Evolutionary conservation across 805 yeast genomes (phyloP), one percentile per base, ranked within the genome.

Genomic region (Saturnispora quitensis): DNA sequence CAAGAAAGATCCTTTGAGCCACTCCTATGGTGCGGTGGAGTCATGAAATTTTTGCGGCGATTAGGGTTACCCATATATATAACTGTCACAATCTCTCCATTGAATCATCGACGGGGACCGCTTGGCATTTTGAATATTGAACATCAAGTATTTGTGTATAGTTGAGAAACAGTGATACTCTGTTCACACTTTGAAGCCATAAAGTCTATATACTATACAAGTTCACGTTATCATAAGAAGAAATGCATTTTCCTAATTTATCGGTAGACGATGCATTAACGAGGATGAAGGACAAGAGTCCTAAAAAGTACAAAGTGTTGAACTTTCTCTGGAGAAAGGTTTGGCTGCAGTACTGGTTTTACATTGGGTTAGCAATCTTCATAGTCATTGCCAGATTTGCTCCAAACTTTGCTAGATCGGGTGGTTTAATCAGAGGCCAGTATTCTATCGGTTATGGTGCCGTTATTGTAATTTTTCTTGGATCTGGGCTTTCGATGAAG

Each of bases 391-490:
- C 96, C 0, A 76, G 82, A 58, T 79, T 80, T 61, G 87, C 80
- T 55, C 96, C 97, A 1, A 74, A 81, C 42, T 88, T 89, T 67
- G 96, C 95, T 1, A 76, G 88, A 52, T 86, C 81, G 57, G 91
- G 88, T 15, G 97, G 96, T 2, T 71, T 81, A 15, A 78, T 89
- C 36, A 72, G 76, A 55, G 90, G 83, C 5, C 80, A 89, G 63
- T 88, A 86, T 63, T 71, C 87, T 43, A 86, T 89, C 34, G 84
- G 84, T 12, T 89, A 89, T 62, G 88, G 89, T 35, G 95, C 95
- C 0, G 96, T 89, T 17, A 95, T 95, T 0, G 69, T 86, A 44
- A 89, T 89, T 53, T 89, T 89, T 69, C 69, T 89, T 42, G 81
- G 87, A 34, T 82, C 89, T 47, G 97, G 96, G 0, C 66, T 89